Percentiles rank a stretch among this genome's conserved stretches.
Conservation (phyloP, 2,329 filamentous ascomycete species). For the Cladorrhinum sp. region DNA sequence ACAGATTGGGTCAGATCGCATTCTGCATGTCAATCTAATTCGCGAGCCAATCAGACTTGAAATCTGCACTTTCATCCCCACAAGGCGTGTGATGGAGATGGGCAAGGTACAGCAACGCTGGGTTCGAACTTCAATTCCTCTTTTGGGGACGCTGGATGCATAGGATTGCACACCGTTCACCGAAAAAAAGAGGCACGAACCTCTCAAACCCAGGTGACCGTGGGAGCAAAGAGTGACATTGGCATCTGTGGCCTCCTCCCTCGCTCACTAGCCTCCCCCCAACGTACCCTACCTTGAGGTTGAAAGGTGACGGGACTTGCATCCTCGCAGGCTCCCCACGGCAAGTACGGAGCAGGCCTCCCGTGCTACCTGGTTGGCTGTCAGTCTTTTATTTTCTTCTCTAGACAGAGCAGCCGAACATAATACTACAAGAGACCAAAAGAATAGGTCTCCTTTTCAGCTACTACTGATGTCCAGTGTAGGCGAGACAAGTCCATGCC, state of each 20-base stretch:
- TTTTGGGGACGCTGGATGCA: background rate
- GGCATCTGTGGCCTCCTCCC: background rate
- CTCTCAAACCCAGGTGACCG: background rate
- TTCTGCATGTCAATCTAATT: constrained; percentile 5
- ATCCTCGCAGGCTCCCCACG: too few species aligned
- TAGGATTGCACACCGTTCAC: background rate
- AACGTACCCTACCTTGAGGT: background rate
- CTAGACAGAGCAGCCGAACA: background rate
- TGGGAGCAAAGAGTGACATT: too few species aligned
- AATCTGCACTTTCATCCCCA: background rate
- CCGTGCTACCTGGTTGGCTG: background rate
- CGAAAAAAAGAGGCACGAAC: background rate
- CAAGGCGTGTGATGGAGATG: background rate
- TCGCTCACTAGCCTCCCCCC: background rate
- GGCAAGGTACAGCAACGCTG: background rate
- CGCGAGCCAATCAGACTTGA: background rate
- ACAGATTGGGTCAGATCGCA: background rate
- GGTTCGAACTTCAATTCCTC: background rate
- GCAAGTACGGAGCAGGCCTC: background rate
- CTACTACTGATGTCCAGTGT: too few species aligned
- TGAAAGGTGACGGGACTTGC: too few species aligned
- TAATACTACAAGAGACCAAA: too few species aligned
- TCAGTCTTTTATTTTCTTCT: background rate
- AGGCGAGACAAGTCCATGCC: too few species aligned
- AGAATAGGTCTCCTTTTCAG: too few species aligned